Conservation (phyloP, 2,329 filamentous ascomycete species). For the Rhexocercosporidium sp. region DNA sequence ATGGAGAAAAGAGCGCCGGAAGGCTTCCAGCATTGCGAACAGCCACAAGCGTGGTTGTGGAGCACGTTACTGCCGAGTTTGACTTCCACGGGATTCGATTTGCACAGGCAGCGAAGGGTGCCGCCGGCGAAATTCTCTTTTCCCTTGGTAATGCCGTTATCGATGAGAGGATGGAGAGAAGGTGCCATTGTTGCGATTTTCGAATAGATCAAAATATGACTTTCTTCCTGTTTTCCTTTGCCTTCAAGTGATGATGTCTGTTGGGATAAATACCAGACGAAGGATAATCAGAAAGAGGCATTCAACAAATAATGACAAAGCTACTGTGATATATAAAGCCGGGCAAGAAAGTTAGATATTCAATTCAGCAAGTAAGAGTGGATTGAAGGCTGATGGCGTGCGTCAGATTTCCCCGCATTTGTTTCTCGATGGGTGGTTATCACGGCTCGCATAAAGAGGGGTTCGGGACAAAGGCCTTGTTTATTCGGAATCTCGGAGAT, state of each 20-base stretch:
- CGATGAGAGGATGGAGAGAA: slow-evolving; percentile 65
- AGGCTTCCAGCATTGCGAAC: slow-evolving; percentile 77
- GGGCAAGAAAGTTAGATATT: background rate
- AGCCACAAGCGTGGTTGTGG: slow-evolving; percentile 75
- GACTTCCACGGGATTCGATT: slow-evolving; percentile 59
- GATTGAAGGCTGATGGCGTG: background rate
- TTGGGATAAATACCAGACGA: background rate
- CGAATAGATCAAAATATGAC: background rate
- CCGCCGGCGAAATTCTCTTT: slow-evolving; percentile 60
- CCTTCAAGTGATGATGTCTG: background rate
- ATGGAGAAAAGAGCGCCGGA: slow-evolving; percentile 66
- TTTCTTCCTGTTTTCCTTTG: background rate
- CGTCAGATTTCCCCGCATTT: slow-evolving; percentile 8
- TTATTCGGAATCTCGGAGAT: slow-evolving; percentile 7
- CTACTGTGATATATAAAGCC: background rate
- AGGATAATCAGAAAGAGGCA: background rate
- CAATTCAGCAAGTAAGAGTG: background rate
- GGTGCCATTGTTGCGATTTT: slow-evolving; percentile 40
- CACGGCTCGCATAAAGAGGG: background rate
- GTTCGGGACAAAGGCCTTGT: slow-evolving; percentile 2
- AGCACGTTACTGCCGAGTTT: slow-evolving; percentile 61
- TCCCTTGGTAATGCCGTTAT: slow-evolving; percentile 65
- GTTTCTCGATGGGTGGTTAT: background rate
- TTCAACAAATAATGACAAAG: background rate
- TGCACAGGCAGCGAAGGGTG: slow-evolving; percentile 66